Evolutionary conservation across 2,329 filamentous ascomycete species (phyloP).

Genomic region (Diaporthe citrichinensis): DNA sequence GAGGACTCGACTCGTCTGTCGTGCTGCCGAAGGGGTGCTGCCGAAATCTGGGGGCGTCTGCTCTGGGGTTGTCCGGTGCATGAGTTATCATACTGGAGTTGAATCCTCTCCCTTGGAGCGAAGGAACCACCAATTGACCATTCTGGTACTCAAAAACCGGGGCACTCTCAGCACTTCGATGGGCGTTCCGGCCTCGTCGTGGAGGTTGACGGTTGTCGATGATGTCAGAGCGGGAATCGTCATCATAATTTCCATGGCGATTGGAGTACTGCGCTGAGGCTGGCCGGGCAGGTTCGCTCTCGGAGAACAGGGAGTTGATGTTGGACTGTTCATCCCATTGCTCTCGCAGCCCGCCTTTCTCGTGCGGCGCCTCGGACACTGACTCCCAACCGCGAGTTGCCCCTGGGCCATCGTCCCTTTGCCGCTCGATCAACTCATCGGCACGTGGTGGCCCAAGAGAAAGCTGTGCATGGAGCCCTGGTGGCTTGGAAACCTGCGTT

Average conservation of each 20-base stretch:
- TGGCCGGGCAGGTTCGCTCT: conserved; percentile 34
- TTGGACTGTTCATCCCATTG: conserved; percentile 42
- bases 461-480: not conserved
- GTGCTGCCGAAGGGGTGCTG: conserved; percentile 39
- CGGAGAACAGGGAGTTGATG: conserved; percentile 40
- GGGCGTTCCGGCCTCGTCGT: conserved; percentile 31
- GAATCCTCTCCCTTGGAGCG: conserved; percentile 20
- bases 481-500: conserved; percentile 16
- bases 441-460: conserved; percentile 14
- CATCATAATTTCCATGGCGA: not conserved
- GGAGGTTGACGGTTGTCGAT: conserved; percentile 40
- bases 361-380: conserved; percentile 10
- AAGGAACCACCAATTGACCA: conserved; percentile 20
- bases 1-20: conserved; percentile 36
- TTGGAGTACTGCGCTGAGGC: conserved; percentile 7
- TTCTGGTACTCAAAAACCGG: conserved; percentile 38
- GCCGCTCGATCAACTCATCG: not conserved
- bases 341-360: conserved; percentile 35
- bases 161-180: conserved; percentile 6
- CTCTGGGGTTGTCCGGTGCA: conserved; percentile 24
- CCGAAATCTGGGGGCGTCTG: conserved; percentile 33
- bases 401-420: not conserved
- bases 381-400: conserved; percentile 32
- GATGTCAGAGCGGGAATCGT: conserved; percentile 37
- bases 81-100: conserved; percentile 41